These are phyloP conservation scores for Tympanopsis confertula DNA, from an alignment of 2,329 filamentous ascomycete species.

Conservation along the genomic window DNA sequence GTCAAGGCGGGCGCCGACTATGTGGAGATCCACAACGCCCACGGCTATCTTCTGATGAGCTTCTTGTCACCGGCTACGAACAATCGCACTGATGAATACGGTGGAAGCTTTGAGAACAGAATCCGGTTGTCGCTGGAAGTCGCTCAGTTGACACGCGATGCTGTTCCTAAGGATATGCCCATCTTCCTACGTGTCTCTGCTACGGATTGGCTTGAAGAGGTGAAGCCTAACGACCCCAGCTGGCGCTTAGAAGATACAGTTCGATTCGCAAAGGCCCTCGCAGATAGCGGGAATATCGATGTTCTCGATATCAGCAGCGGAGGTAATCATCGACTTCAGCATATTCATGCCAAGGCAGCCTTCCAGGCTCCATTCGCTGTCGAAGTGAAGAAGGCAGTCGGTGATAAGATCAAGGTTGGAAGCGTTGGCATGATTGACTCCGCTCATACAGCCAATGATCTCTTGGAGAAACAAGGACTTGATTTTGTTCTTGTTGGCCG, in stretches of 20 bases:
- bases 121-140: conserved; percentile 47
- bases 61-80: conserved; percentile 53
- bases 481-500: conserved; percentile 38
- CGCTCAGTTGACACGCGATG: conserved; percentile 34
- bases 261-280: not conserved
- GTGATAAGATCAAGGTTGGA: not conserved
- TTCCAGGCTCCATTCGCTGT: not conserved
- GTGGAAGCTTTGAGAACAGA: conserved; percentile 55
- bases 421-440: not conserved
- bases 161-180: conserved; percentile 40
- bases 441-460: not conserved
- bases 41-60: conserved; percentile 56
- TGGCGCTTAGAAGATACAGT: conserved; percentile 61
- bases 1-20: conserved; percentile 59
- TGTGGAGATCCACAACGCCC: conserved; percentile 57
- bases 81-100: conserved; percentile 51
- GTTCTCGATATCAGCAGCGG: not conserved
- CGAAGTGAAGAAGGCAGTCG: not conserved
- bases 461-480: conserved; percentile 15
- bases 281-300: not conserved
- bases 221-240: conserved; percentile 22
- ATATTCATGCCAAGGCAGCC: not conserved
- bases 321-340: not conserved
- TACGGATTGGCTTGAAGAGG: conserved; percentile 48
- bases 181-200: conserved; percentile 48